Conservation (phyloP, 1,284 basidiomycete genomes). For the Boletellus deceptivus region DNA sequence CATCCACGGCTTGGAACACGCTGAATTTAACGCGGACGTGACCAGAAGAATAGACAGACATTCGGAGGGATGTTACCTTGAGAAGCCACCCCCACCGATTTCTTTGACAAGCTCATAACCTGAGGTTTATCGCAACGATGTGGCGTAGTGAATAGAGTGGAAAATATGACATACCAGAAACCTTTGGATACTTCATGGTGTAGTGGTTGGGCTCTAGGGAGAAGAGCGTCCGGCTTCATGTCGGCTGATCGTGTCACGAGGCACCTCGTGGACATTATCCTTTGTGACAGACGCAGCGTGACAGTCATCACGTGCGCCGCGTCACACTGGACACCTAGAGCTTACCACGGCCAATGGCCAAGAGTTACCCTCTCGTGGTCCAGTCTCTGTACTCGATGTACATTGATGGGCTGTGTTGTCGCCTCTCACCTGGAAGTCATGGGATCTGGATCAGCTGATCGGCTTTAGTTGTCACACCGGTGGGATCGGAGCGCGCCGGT, state of each 20-base stretch:
- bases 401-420: no score
- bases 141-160: background rate
- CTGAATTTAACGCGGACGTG: slow-evolving; percentile 38
- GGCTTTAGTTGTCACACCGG: no score
- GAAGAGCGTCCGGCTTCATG: slow-evolving; percentile 3
- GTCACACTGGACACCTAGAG: background rate
- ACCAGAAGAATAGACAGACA: background rate
- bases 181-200: slow-evolving; percentile 32
- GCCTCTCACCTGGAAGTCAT: no score
- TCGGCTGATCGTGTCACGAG: slow-evolving; percentile 1
- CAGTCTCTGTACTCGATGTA: no score
- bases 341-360: no score
- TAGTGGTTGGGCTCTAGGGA: background rate
- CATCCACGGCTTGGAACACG: slow-evolving; percentile 78
- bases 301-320: slow-evolving; percentile 11
- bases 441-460: no score
- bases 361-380: no score
- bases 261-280: background rate
- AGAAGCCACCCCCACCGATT: slow-evolving; percentile 85
- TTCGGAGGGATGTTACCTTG: slow-evolving; percentile 50
- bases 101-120: slow-evolving; percentile 73
- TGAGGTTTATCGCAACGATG: slow-evolving; percentile 17
- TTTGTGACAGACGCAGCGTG: slow-evolving; percentile 32
- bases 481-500: no score
- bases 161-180: slow-evolving; percentile 21